Conservation (phyloP, 106 monocot species). For the Alisma plantagoaquatica region DNA sequence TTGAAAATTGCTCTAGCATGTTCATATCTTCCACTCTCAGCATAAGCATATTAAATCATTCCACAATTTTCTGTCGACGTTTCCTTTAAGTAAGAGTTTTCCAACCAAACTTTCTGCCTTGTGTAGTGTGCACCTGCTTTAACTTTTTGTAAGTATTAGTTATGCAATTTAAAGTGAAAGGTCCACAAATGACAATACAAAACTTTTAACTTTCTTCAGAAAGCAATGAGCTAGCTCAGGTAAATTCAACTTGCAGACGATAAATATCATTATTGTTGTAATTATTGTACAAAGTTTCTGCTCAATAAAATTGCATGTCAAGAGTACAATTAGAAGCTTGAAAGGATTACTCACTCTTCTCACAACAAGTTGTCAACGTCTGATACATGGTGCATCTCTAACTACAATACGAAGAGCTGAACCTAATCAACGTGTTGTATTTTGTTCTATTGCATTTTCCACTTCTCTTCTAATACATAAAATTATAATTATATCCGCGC, state of each 20-base stretch:
- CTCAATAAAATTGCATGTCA: constrained; percentile 63
- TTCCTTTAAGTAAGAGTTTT: constrained; percentile 40
- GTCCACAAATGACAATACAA: constrained; percentile 39
- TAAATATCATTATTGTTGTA: constrained; percentile 43
- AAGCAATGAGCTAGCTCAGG: constrained; percentile 84
- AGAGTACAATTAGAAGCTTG: constrained; percentile 80
- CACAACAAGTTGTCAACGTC: constrained; percentile 45
- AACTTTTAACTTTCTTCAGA: constrained; percentile 33
- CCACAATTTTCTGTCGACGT: constrained; percentile 80
- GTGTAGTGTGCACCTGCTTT: constrained; percentile 70
- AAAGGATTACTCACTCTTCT: constrained; percentile 29
- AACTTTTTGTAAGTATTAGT: constrained; percentile 70
- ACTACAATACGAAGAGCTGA: constrained; percentile 11
- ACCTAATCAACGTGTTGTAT: constrained; percentile 40
- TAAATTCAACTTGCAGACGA: constrained; percentile 67
- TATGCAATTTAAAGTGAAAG: constrained; percentile 38
- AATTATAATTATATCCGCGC: constrained; percentile 54
- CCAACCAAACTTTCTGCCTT: constrained; percentile 76
- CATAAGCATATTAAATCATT: constrained; percentile 96
- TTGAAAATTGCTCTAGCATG: constrained; percentile 86
- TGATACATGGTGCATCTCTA: constrained; percentile 39
- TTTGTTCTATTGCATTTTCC: constrained; percentile 47
- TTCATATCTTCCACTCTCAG: constrained; percentile 80
- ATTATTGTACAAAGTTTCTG: constrained; percentile 42
- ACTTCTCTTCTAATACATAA: constrained; percentile 40